These are phyloP conservation scores for Geotrichum candidum DNA, from an alignment of 1,139 yeast species.

Conservation along the genomic window DNA sequence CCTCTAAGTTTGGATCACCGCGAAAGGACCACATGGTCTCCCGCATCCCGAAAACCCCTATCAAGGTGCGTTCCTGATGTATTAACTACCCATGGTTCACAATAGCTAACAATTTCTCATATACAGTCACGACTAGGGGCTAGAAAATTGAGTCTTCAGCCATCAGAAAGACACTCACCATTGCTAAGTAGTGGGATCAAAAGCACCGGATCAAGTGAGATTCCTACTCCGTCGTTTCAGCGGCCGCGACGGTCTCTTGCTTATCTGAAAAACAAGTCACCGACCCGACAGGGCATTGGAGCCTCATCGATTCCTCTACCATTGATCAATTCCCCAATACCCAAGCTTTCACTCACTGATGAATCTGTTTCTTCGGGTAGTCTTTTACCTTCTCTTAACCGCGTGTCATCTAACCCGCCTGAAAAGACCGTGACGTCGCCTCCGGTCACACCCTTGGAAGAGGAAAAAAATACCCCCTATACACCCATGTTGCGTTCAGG, in stretches of 20 bases:
- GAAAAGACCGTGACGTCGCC: not conserved
- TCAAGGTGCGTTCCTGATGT: not conserved
- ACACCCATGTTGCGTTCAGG: not conserved
- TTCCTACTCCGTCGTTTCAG: not conserved
- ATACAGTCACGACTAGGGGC: not conserved
- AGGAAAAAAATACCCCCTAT: not conserved
- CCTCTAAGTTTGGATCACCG: not conserved
- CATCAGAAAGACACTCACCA: not conserved
- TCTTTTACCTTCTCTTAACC: not conserved
- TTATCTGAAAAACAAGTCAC: not conserved
- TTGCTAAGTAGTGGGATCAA: not conserved
- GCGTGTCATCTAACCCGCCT: not conserved
- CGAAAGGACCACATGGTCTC: not conserved
- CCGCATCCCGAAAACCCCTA: not conserved
- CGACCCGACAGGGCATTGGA: not conserved
- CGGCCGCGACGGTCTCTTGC: not conserved
- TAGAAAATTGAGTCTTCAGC: not conserved
- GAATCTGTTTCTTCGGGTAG: not conserved
- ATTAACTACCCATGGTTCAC: not conserved
- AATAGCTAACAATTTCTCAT: not conserved
- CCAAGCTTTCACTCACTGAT: not conserved
- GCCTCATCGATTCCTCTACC: not conserved
- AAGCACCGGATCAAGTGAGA: not conserved
- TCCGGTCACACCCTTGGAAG: not conserved
- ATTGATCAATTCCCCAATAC: not conserved